These are phyloP conservation scores for Silene noctiflora DNA, from an alignment of 179 eudicot species.

Conservation along the genomic window DNA sequence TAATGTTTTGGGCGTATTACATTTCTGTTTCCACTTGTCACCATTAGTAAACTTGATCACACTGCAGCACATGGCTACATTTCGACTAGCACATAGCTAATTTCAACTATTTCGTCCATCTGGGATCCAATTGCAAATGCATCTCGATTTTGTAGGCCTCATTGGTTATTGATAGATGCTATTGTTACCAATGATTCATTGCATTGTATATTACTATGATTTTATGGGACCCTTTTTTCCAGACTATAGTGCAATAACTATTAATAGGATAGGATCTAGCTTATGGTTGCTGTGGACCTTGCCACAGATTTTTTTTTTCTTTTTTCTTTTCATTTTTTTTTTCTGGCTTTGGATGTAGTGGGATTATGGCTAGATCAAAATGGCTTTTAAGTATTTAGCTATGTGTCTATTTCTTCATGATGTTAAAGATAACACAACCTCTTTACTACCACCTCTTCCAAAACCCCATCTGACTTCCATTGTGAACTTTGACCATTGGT, in stretches of 20 bases:
- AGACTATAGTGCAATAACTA: constrained; percentile 4
- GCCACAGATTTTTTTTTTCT: no score
- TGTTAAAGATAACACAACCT: no score
- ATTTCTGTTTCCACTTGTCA: neutral
- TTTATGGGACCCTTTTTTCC: neutral
- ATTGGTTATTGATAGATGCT: neutral
- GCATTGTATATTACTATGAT: neutral
- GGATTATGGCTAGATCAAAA: neutral
- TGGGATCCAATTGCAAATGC: no score
- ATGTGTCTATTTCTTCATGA: neutral
- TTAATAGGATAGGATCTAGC: constrained; percentile 2
- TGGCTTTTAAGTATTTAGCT: neutral
- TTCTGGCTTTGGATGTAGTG: neutral
- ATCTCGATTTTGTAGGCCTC: no score
- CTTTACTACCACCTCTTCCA: no score
- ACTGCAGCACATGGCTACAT: neutral
- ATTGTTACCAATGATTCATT: neutral
- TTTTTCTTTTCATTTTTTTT: no score
- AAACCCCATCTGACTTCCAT: no score
- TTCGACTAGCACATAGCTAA: no score
- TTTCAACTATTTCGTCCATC: no score
- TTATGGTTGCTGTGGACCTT: neutral
- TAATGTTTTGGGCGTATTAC: neutral
- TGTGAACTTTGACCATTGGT: no score
- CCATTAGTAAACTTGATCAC: neutral